Conservation (phyloP, 1,284 basidiomycete genomes). For the Pyrrhoderma noxium region DNA sequence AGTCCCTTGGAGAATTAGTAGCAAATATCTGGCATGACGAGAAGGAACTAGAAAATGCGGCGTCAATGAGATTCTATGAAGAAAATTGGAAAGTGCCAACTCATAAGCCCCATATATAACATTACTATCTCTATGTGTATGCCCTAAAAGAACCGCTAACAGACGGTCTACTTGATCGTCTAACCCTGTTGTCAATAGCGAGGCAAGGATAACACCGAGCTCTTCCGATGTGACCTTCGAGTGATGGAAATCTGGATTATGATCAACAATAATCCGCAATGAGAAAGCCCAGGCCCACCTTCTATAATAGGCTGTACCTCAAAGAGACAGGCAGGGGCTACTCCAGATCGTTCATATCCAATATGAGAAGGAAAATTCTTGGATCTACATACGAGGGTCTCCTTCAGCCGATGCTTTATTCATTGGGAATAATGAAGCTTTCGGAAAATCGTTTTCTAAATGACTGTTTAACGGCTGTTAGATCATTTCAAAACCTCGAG, state of each 20-base stretch:
- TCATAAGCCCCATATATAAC: no score
- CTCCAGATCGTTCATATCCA: no score
- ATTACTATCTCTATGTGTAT: no score
- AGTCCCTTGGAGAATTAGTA: slow-evolving; percentile 34
- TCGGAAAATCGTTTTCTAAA: background rate
- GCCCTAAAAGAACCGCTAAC: background rate
- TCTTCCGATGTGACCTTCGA: background rate
- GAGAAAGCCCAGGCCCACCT: background rate
- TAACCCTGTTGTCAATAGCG: slow-evolving; percentile 15
- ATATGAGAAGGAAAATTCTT: no score
- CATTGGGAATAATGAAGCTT: slow-evolving; percentile 7
- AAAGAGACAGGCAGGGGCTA: slow-evolving; percentile 20
- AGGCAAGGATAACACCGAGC: slow-evolving; percentile 15
- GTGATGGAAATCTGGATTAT: background rate
- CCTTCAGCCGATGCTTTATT: slow-evolving; percentile 12
- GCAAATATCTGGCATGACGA: no score
- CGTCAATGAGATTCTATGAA: no score
- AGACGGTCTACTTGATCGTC: slow-evolving; percentile 16
- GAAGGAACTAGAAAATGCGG: no score
- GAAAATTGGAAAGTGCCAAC: no score
- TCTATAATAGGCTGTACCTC: slow-evolving; percentile 18
- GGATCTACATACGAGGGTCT: slow-evolving; percentile 20
- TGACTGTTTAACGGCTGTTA: background rate
- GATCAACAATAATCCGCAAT: background rate
- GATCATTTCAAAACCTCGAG: background rate